phyloP scores from a whole-genome alignment of 2,329 filamentous ascomycete genomes.

The Fusarium caatingaense region DNA sequence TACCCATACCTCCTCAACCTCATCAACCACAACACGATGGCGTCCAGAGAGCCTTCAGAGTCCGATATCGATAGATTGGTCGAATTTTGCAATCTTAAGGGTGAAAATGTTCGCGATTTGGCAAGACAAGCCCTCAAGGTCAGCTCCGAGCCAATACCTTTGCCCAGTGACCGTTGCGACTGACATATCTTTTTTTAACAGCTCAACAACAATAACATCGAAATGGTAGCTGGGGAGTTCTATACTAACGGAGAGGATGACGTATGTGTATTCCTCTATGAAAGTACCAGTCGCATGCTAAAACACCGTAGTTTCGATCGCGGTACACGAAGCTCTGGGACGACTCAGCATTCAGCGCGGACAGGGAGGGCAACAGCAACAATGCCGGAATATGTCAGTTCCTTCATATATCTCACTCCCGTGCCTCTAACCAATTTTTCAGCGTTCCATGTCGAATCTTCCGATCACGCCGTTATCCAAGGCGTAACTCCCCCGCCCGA shows the following conservation, averaged over 20 bases:
- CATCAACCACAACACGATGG: constrained; percentile 42
- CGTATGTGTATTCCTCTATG: constrained; percentile 40
- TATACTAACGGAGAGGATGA: constrained; percentile 58
- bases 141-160: not conserved
- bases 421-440: constrained; percentile 41
- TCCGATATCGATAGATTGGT: constrained; percentile 55
- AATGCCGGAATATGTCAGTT: constrained; percentile 59
- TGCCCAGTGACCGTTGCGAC: constrained; percentile 2
- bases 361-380: constrained; percentile 62
- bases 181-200: constrained; percentile 30
- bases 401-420: not conserved
- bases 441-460: constrained; percentile 68
- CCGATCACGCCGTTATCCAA: constrained; percentile 58
- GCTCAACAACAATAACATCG: constrained; percentile 59
- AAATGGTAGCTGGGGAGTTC: constrained; percentile 63
- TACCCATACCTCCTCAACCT: not conserved
- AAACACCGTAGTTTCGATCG: constrained; percentile 55
- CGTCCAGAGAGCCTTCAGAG: constrained; percentile 52
- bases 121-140: constrained; percentile 58
- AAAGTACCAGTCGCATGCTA: constrained; percentile 14
- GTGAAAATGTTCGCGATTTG: constrained; percentile 53
- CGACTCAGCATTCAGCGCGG: constrained; percentile 63
- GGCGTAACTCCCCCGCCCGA: constrained; percentile 57
- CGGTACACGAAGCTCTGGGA: constrained; percentile 65
- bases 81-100: constrained; percentile 55